Percentiles rank a stretch among this genome's conserved stretches.
These are phyloP conservation scores for Hypoxylon sp. DNA, from an alignment of 2,329 filamentous ascomycete genomes.

Conservation along the genomic window DNA sequence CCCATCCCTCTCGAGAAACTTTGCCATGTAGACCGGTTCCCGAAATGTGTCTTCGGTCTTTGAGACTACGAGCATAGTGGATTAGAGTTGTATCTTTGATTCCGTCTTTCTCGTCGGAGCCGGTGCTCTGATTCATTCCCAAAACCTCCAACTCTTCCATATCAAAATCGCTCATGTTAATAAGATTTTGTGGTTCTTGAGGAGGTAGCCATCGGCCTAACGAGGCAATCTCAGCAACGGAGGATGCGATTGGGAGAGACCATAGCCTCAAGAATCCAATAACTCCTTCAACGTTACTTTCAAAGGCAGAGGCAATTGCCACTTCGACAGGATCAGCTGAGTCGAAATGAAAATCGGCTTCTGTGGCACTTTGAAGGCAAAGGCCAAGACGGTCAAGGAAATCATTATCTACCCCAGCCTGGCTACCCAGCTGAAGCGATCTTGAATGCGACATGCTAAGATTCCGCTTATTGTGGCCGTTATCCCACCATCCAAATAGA, in stretches of 20 bases:
- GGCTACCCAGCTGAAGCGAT: constrained; percentile 55
- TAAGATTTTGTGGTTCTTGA: constrained; percentile 66
- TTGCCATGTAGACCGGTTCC: constrained; percentile 52
- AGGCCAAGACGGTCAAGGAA: constrained; percentile 82
- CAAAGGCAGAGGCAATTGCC: constrained; percentile 83
- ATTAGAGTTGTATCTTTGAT: constrained; percentile 85
- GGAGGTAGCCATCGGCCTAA: constrained; percentile 85
- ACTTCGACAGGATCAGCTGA: constrained; percentile 83
- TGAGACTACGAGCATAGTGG: constrained; percentile 79
- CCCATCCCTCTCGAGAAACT: constrained; percentile 81
- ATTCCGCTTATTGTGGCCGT: constrained; percentile 67
- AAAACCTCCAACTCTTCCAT: constrained; percentile 89
- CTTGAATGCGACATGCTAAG: constrained; percentile 57
- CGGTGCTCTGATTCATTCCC: constrained; percentile 70
- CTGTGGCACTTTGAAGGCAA: constrained; percentile 77
- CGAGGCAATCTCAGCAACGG: constrained; percentile 87
- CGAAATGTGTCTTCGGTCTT: constrained; percentile 67
- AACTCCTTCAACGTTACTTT: constrained; percentile 83
- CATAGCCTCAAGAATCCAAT: constrained; percentile 81
- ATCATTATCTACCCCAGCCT: constrained; percentile 70
- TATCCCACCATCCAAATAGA: constrained; percentile 93
- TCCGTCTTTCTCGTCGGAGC: constrained; percentile 72
- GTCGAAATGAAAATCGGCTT: constrained; percentile 83
- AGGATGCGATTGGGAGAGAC: constrained; percentile 84
- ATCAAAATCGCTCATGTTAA: constrained; percentile 77